Evolutionary conservation across 1,284 basidiomycete genomes (phyloP), one percentile per base, ranked within the genome.

Genomic region (Meira miltonrushii): DNA sequence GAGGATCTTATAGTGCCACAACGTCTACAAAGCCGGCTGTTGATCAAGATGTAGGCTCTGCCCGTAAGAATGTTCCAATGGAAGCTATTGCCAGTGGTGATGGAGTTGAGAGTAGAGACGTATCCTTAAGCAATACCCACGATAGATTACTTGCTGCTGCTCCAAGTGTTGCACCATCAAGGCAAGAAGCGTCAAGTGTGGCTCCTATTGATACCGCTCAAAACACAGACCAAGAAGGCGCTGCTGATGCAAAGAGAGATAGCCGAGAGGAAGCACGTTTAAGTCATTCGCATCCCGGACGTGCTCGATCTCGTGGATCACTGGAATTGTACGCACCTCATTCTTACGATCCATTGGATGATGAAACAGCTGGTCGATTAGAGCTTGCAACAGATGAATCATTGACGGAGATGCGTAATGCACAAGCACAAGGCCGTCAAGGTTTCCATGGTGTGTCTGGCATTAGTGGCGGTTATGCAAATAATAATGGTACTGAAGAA

Each of bases 281-380:
- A 19, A 17, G n/a, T 37, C 15, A 37, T 28, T 12, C n/a, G 4
- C n/a, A 15, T 23, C 12, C 50, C 38, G 50, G 39, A 2, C 15
- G 50, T 5, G 2, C 13, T 15, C 13, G 5, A n/a, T 50, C 47
- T 37, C 15, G 47, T 6, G 47, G 23, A 3, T 37, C 47, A 2
- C 10, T 50, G 19, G 40, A 43, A 43, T 43, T 43, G 11, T 48
- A 48, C 25, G 21, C 46, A 17, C n/a, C 17, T 48, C 46, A 48
- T 12, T 53, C 50, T n/a, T 53, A 53, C 28, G 50, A 53, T 53
- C 50, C 50, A 12, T 23, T 53, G 12, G 50, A 53, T 33, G 50
- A 53, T 53, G 50, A 53, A 23, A 33, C 50, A 21, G 50, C 37
- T 4, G 50, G 50, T 4, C 5, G 39, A 38, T 41, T 53, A n/a